Base-by-base conservation (phyloP, 1,284 basidiomycete genomes). In the Pisolithus thermaeus region DNA sequence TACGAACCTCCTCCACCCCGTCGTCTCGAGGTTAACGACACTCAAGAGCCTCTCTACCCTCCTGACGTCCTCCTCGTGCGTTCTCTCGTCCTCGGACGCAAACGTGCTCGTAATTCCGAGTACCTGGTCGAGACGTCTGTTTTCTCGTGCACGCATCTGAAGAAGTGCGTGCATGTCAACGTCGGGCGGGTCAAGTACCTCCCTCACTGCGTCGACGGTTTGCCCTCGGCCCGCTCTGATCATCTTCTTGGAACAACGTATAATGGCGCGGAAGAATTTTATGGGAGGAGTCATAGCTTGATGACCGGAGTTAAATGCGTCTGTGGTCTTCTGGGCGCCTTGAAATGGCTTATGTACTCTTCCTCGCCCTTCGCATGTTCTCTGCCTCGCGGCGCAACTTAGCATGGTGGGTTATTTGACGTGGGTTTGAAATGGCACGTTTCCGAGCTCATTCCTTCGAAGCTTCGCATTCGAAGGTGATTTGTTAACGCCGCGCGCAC, bases 81-180 rank as follows among this genome's bases (percentile, higher is more conserved):
- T 73, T 1, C 71, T 58, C 1, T 47, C 50, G 9, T 56, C 39
- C 35, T 65, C 64, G 6, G 54, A 27, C 50, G 74, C 73, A 47
- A 74, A 74, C 0, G 72, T 72, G 46, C 74, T 74, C 9, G 62
- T 64, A 30, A 79, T 62, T n/a, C 57, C 54, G 51, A 77, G 42
- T 7, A 25, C 69, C 1, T 54, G 60, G 18, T 66, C 55, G 0
- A 78, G 64, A 4, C 73, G 68, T 25, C 57, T 49, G 50, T 79
- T 79, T 1, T 76, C 63, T 0, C 54, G 38, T 0, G 75, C 70
- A 2, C 76, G 68, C 25, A 70, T 61, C 0, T 30, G 27, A 5
- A 75, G 62, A 16, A 68, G 59, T 2, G 59, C 55, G 1, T 50
- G 30, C 7, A 55, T 52, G 25, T 56, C 56, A 20, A 41, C 27